These are phyloP conservation scores for Mycena capillaripes DNA, from an alignment of 768 basidiomycete species.

Conservation along the genomic window DNA sequence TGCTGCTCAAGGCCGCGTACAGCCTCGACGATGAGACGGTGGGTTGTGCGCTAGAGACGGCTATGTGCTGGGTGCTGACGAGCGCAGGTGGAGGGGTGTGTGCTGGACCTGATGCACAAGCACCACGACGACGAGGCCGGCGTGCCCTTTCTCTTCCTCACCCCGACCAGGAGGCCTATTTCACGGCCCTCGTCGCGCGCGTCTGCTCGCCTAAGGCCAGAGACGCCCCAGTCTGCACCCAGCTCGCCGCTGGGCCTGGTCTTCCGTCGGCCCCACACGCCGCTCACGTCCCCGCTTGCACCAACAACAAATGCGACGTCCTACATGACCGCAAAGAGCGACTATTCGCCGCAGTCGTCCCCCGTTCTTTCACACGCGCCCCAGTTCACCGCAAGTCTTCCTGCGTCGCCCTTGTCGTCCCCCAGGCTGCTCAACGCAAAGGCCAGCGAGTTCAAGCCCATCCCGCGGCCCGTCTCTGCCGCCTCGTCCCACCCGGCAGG, in stretches of 20 bases:
- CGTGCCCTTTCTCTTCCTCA: constrained; percentile 87
- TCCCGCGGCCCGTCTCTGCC: constrained; percentile 83
- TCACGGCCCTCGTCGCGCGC: constrained; percentile 88
- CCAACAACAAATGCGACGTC: constrained; percentile 64
- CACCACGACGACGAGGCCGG: constrained; percentile 89
- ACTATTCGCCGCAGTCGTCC: constrained; percentile 75
- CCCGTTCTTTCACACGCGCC: constrained; percentile 73
- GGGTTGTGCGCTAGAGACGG: constrained; percentile 55
- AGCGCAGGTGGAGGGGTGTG: constrained; percentile 84
- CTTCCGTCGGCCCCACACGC: constrained; percentile 86
- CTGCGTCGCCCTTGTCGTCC: constrained; percentile 87
- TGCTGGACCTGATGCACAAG: constrained; percentile 96
- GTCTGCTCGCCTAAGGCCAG: constrained; percentile 78
- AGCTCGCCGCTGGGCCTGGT: constrained; percentile 81
- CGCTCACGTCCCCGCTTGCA: constrained; percentile 82
- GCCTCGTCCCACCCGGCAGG: constrained; percentile 73
- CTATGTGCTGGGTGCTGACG: constrained; percentile 17
- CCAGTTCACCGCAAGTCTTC: constrained; percentile 85
- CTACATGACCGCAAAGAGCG: constrained; percentile 68
- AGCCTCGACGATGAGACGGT: constrained; percentile 80
- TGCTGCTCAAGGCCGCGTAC: constrained; percentile 77
- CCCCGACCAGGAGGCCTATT: constrained; percentile 82
- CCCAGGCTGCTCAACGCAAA: constrained; percentile 91
- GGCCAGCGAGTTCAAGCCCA: constrained; percentile 90
- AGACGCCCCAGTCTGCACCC: constrained; percentile 83